A percentile compares a stretch with the other conserved stretches of the same genome.
These are phyloP conservation scores for Thalassiosira hispida DNA, from an alignment of 352 stramenopile species.

Conservation along the genomic window DNA sequence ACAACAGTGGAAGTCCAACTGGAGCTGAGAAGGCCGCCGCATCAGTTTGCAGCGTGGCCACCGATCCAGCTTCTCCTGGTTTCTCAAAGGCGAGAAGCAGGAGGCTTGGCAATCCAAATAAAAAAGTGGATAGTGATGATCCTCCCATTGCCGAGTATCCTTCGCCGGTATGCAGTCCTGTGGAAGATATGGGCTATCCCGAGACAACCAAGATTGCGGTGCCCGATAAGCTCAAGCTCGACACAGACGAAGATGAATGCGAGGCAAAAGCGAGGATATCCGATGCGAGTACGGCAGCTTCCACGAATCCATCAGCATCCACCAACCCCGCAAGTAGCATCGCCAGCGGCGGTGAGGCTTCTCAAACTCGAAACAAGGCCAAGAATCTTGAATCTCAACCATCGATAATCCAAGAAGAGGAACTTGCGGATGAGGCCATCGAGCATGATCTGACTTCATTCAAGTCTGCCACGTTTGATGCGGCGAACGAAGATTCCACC, in stretches of 20 bases:
- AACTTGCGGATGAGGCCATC: not conserved
- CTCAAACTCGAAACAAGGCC: too few relatives aligned
- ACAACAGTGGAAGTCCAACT: too few relatives aligned
- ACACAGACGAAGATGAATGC: not conserved
- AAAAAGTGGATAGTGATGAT: not conserved
- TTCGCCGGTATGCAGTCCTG: conserved; percentile 5
- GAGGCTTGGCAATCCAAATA: not conserved
- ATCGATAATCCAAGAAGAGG: not conserved
- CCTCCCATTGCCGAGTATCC: conserved; percentile 23
- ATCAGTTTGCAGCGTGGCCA: too few relatives aligned
- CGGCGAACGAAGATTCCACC: too few relatives aligned
- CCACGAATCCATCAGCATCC: not conserved
- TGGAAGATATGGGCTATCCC: not conserved
- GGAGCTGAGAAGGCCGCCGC: too few relatives aligned
- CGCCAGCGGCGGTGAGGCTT: too few relatives aligned
- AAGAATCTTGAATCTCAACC: too few relatives aligned
- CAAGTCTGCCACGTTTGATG: too few relatives aligned
- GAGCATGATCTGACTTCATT: not conserved
- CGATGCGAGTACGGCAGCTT: not conserved
- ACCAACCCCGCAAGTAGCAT: not conserved
- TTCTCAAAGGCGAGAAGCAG: too few relatives aligned
- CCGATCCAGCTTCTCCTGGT: too few relatives aligned
- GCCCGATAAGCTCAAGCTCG: conserved; percentile 11
- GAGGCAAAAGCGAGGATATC: not conserved
- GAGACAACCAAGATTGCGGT: not conserved